Evolutionary conservation across 2,329 filamentous ascomycete genomes (phyloP).

Genomic region (Monilinia fructicola): DNA sequence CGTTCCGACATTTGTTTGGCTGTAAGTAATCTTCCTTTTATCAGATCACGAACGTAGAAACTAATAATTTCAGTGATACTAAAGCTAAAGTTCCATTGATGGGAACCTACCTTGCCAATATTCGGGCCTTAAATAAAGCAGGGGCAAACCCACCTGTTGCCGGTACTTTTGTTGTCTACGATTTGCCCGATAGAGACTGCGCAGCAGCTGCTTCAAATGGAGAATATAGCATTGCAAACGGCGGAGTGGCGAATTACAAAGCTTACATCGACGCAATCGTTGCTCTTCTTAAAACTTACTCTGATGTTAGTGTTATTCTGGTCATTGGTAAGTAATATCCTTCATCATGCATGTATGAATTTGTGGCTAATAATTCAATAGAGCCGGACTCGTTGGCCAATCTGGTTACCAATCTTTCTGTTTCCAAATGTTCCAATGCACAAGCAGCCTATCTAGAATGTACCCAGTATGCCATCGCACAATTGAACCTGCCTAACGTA

Average conservation of each 20-base stretch:
- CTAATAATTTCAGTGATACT: slow-evolving; percentile 42
- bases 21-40: slow-evolving; percentile 43
- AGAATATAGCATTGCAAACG: slow-evolving; percentile 56
- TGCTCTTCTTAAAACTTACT: slow-evolving; percentile 52
- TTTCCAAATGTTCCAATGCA: slow-evolving; percentile 54
- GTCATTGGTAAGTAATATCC: slow-evolving; percentile 46
- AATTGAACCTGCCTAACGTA: slow-evolving; percentile 60
- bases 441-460: slow-evolving; percentile 55
- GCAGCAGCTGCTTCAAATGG: slow-evolving; percentile 63
- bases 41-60: not conserved
- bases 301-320: slow-evolving; percentile 50
- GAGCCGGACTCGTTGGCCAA: slow-evolving; percentile 65
- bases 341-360: not conserved
- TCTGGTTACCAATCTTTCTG: slow-evolving; percentile 58
- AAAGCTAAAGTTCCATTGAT: slow-evolving; percentile 50
- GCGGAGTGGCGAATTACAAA: slow-evolving; percentile 50
- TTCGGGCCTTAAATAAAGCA: slow-evolving; percentile 48
- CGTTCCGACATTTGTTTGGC: slow-evolving; percentile 53
- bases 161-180: slow-evolving; percentile 59
- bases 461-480: slow-evolving; percentile 55
- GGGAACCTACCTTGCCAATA: slow-evolving; percentile 49
- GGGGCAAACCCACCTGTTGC: slow-evolving; percentile 49
- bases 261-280: slow-evolving; percentile 56
- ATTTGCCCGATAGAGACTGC: slow-evolving; percentile 63
- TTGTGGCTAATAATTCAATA: slow-evolving; percentile 23